Percentiles rank a stretch among this genome's conserved stretches.
Conservation (phyloP, 176 grass and related monocot species). For the Oryza glumipatula region DNA sequence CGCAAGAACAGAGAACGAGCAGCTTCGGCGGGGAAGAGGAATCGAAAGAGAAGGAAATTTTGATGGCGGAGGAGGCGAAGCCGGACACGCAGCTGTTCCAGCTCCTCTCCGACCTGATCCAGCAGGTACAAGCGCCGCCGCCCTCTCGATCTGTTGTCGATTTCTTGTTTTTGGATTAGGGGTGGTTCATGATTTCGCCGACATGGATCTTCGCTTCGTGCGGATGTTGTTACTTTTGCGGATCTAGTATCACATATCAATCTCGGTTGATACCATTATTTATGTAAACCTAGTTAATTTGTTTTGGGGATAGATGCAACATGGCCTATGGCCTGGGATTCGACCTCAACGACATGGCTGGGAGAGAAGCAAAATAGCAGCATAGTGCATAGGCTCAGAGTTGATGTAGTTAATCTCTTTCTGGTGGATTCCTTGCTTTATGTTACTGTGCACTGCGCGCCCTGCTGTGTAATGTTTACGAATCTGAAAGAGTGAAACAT, state of each 20-base stretch:
- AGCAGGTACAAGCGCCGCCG: conserved; percentile 57
- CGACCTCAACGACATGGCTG: neutral
- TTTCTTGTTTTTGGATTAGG: neutral
- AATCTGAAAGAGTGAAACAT: neutral
- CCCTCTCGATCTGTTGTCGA: neutral
- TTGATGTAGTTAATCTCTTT: neutral
- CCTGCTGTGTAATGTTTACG: neutral
- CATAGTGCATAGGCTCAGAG: too few species aligned
- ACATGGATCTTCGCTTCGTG: too few species aligned
- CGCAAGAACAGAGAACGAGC: neutral
- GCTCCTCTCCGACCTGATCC: conserved; percentile 75
- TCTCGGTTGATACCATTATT: neutral
- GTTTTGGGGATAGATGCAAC: neutral
- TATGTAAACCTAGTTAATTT: neutral
- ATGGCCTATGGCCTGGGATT: neutral
- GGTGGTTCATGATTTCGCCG: neutral
- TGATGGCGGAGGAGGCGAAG: conserved; percentile 79
- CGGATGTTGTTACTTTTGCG: neutral
- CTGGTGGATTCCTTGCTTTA: neutral
- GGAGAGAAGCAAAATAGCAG: too few species aligned
- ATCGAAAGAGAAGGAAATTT: neutral
- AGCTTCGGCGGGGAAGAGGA: neutral
- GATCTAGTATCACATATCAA: neutral
- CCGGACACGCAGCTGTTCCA: conserved; percentile 83
- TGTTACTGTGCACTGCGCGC: neutral